Evolutionary conservation across 805 yeast genomes (phyloP).

Genomic region (Saccharomycopsis sp.): DNA sequence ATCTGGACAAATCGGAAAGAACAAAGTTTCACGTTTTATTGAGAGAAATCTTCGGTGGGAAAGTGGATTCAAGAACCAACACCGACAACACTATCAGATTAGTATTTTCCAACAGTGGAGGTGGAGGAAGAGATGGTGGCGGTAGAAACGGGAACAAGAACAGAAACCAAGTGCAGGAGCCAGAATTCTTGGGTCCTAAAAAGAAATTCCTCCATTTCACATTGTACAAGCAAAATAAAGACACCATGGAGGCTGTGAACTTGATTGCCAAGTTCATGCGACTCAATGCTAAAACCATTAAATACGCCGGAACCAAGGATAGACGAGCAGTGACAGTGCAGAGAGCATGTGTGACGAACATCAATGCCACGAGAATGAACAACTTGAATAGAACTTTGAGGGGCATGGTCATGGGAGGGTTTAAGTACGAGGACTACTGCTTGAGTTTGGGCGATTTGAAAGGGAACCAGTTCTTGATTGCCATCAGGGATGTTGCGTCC

Average conservation of each 20-base stretch:
- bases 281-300: slow-evolving; percentile 58
- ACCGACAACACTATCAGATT: slow-evolving; percentile 53
- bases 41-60: slow-evolving; percentile 63
- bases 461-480: slow-evolving; percentile 85
- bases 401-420: slow-evolving; percentile 76
- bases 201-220: slow-evolving; percentile 66
- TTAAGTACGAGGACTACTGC: slow-evolving; percentile 51
- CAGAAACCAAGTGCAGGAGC: slow-evolving; percentile 37
- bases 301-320: slow-evolving; percentile 94
- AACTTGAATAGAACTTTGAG: slow-evolving; percentile 66
- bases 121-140: slow-evolving; percentile 31
- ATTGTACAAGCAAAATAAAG: slow-evolving; percentile 88
- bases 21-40: slow-evolving; percentile 71
- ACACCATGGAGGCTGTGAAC: slow-evolving; percentile 91
- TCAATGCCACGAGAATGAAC: slow-evolving; percentile 65
- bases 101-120: too few relatives aligned
- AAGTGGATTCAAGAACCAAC: slow-evolving; percentile 73
- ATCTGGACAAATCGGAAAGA: slow-evolving; percentile 63
- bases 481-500: slow-evolving; percentile 58
- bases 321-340: slow-evolving; percentile 95
- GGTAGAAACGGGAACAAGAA: slow-evolving; percentile 23
- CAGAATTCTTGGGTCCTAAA: slow-evolving; percentile 66
- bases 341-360: slow-evolving; percentile 56
- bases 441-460: slow-evolving; percentile 71
- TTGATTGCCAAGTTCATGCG: slow-evolving; percentile 64